Percentiles rank a stretch among this genome's conserved stretches.
Conservation (phyloP, 208 protist genomes). For the Leishmania guyanensis region DNA sequence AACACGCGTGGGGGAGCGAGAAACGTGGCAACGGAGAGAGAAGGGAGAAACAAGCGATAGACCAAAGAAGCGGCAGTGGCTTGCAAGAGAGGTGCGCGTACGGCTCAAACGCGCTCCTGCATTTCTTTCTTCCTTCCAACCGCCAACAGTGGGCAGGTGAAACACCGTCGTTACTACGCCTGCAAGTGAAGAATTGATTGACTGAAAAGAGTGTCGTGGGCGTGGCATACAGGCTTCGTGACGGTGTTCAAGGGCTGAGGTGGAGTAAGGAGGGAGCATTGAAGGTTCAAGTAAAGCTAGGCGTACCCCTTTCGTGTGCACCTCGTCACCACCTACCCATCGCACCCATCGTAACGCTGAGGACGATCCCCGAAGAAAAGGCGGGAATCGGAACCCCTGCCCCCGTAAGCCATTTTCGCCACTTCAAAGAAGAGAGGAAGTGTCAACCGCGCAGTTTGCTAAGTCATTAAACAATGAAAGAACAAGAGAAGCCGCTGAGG, state of each 20-base stretch:
- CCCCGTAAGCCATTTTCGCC: not conserved
- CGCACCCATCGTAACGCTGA: not conserved
- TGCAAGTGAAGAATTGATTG: not conserved
- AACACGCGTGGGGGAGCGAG: not conserved
- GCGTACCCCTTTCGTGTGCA: not conserved
- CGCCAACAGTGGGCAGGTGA: not conserved
- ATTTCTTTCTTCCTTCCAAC: not conserved
- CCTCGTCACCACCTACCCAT: not conserved
- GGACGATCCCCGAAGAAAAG: not conserved
- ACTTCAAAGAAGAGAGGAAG: not conserved
- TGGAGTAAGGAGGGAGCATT: not conserved
- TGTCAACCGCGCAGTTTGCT: not conserved
- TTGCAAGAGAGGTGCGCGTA: not conserved
- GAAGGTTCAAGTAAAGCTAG: not conserved
- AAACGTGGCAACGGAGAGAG: not conserved
- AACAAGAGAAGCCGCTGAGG: not conserved
- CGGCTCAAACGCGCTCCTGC: not conserved
- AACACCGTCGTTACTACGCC: not conserved
- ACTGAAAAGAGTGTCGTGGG: not conserved
- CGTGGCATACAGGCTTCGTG: too few relatives aligned
- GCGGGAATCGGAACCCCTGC: not conserved
- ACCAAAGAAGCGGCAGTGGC: not conserved
- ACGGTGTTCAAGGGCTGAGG: not conserved
- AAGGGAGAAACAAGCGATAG: not conserved
- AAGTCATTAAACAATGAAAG: not conserved